Base-by-base conservation (phyloP, 768 basidiomycete species). In the Boletus eberwhitei region DNA sequence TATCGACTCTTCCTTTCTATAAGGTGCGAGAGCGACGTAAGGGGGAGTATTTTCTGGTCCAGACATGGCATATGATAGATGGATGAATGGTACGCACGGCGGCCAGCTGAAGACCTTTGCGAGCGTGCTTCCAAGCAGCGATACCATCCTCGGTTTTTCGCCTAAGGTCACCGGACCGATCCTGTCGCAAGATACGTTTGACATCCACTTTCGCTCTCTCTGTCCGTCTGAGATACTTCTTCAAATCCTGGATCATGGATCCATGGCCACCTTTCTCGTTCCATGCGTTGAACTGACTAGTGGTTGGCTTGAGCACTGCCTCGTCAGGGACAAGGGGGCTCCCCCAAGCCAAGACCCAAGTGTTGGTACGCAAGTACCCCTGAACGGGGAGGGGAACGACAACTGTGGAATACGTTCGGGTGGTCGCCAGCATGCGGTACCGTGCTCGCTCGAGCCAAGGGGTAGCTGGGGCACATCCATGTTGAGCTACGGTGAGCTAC, bases 391-490 rank as follows among this genome's bases (percentile, higher is more conserved):
- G 60, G 53, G 79, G 24, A 6, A 80, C 2, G 72, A 68, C 3
- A 76, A 78, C 50, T 72, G 66, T 7, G 55, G 52, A 39, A 64
- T 42, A 7, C 59, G 54, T 0, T 55, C 38, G 8, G 55, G 36
- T 1, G 72, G 72, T 13, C 79, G 64, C 85, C 85, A 70, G 62
- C 24, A 84, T 67, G 46, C 68, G 64, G 65, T 76, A 78, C 65
- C 83, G 67, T 66, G 79, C 78, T 60, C 78, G 73, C 64, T 90
- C 86, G 9, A 87, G 75, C 86, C 86, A 89, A 9, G 85, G 80
- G 0, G 86, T 89, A 39, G 86, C 79, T 49, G 82, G 82, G 2
- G 8, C 86, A 77, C 84, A 87, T 26, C 26, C 26, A 31, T 31
- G 29, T 1, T 31, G 29, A 11, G 29, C 9, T 31, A 31, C 9